Conservation (phyloP, 176 grass and related monocot genomes). For the Echinochloa phyllopogon region DNA sequence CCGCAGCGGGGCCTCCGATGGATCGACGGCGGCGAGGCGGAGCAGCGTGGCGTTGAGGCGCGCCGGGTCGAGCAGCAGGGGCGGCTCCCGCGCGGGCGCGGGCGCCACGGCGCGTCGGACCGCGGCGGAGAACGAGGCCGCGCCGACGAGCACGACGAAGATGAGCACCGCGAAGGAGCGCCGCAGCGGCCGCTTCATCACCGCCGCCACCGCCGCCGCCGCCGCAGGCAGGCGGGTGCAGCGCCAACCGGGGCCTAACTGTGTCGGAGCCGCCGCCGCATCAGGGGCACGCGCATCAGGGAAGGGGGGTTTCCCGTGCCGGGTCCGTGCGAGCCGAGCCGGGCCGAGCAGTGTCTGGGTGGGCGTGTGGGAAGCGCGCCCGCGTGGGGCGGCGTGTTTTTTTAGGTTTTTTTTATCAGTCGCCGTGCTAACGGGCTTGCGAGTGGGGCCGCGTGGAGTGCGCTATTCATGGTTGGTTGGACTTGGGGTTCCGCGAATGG, state of each 20-base stretch:
- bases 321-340: slow-evolving; percentile 12
- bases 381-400: slow-evolving; percentile 29
- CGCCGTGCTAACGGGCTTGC: neutral
- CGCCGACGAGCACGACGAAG: slow-evolving; percentile 53
- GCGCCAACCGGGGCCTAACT: slow-evolving; percentile 27
- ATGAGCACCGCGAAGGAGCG: slow-evolving; percentile 58
- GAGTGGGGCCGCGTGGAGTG: slow-evolving; percentile 27
- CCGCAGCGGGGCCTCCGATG: slow-evolving; percentile 51
- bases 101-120: slow-evolving; percentile 29
- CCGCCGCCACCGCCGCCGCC: slow-evolving; percentile 15
- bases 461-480: slow-evolving; percentile 45
- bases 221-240: no score
- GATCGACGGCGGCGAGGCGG: slow-evolving; percentile 61
- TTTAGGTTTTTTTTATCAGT: no score
- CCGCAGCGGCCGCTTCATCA: slow-evolving; percentile 61
- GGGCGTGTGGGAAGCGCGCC: neutral
- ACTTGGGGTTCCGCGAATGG: slow-evolving; percentile 49
- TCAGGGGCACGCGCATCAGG: no score
- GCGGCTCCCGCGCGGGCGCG: neutral
- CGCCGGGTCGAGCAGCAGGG: slow-evolving; percentile 14
- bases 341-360: slow-evolving; percentile 5
- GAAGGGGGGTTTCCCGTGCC: neutral
- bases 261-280: slow-evolving; percentile 39
- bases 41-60: slow-evolving; percentile 74
- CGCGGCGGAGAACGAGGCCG: slow-evolving; percentile 37